Evolutionary conservation across 495 filamentous ascomycete species (phyloP).

Genomic region (Penicillium robsamsonii): DNA sequence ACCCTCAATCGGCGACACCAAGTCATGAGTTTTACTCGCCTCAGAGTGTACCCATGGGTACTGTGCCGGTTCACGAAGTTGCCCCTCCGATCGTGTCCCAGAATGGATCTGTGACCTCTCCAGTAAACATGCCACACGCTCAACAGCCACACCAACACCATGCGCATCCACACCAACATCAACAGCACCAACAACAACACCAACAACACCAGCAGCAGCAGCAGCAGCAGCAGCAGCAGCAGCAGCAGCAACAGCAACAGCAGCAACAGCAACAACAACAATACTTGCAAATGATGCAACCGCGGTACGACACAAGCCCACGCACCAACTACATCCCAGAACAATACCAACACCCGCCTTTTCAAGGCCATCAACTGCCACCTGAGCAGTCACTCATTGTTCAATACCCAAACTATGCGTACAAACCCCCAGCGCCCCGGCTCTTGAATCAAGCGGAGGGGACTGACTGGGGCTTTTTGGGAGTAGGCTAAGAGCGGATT

Average conservation of each 20-base stretch:
- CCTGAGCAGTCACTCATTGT: constrained; percentile 40
- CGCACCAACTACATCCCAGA: constrained; percentile 39
- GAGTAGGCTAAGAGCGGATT: constrained; percentile 39
- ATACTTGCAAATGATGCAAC: constrained; percentile 42
- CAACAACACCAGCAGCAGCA: constrained; percentile 21
- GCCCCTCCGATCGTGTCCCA: constrained; percentile 33
- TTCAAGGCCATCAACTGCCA: constrained; percentile 29
- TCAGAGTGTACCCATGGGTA: constrained; percentile 33
- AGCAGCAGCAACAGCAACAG: constrained; percentile 24
- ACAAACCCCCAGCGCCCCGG: constrained; percentile 36
- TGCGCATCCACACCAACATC: constrained; percentile 29
- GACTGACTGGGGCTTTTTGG: constrained; percentile 49
- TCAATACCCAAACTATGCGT: constrained; percentile 39
- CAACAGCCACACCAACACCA: constrained; percentile 32
- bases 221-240: constrained; percentile 24
- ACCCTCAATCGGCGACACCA: constrained; percentile 35
- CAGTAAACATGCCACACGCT: constrained; percentile 35
- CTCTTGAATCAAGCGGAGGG: constrained; percentile 46
- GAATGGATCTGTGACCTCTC: constrained; percentile 32
- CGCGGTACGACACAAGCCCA: constrained; percentile 37
- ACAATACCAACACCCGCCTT: constrained; percentile 36
- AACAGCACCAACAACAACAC: constrained; percentile 24
- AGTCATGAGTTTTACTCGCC: constrained; percentile 42
- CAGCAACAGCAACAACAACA: constrained; percentile 26
- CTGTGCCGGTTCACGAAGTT: constrained; percentile 32